phyloP scores from a whole-genome alignment of 2,329 filamentous ascomycete species.

The Alternaria sp. region DNA sequence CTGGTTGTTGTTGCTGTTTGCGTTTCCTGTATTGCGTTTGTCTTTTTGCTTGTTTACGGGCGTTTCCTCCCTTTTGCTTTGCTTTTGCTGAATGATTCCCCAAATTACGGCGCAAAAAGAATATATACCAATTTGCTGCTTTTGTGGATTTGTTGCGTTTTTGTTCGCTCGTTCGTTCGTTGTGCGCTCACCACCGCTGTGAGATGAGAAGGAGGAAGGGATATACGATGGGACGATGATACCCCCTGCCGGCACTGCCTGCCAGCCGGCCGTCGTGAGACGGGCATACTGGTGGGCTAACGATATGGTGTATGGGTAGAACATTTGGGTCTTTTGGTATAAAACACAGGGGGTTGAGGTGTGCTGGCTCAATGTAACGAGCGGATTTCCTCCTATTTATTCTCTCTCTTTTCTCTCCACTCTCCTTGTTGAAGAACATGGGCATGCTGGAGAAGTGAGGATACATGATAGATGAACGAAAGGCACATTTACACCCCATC shows the following conservation, averaged over 20 bases:
- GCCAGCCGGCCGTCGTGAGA: conserved; percentile 28
- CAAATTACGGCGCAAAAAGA: conserved; percentile 47
- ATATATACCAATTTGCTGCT: conserved; percentile 53
- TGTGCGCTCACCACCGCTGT: not conserved
- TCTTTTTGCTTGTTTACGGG: conserved; percentile 20
- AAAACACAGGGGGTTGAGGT: conserved; percentile 2
- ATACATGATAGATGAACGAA: not conserved
- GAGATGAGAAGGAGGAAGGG: not conserved
- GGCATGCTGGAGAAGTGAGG: not conserved
- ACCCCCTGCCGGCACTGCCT: conserved; percentile 3
- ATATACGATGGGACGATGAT: conserved; percentile 23
- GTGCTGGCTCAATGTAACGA: not conserved
- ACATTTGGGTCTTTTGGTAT: conserved; percentile 1
- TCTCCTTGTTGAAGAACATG: not conserved
- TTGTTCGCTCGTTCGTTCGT: not conserved
- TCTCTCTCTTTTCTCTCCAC: not conserved
- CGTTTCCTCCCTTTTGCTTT: conserved; percentile 23
- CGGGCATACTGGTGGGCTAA: conserved; percentile 22
- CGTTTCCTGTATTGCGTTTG: conserved; percentile 19
- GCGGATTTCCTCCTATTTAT: not conserved
- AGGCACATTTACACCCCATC: not conserved
- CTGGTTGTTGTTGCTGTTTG: conserved; percentile 35
- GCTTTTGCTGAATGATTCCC: conserved; percentile 46
- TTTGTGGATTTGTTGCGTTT: conserved; percentile 14
- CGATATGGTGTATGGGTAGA: conserved; percentile 8